phyloP scores from a whole-genome alignment of 169 alveolate genomes.

The Plasmodium yoelii region DNA sequence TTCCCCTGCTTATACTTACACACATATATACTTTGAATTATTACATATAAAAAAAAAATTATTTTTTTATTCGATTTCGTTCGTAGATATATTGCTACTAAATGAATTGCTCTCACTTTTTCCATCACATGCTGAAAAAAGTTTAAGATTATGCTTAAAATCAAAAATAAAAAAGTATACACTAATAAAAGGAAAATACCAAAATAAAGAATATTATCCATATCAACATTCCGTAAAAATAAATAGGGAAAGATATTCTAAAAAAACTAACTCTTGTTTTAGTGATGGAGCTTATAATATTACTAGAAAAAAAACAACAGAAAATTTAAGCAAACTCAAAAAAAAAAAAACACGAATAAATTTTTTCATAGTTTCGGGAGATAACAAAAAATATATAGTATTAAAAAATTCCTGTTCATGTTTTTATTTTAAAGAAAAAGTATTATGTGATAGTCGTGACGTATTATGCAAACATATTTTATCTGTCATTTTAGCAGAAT shows the following conservation, averaged over 20 bases:
- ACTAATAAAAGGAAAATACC: constrained; percentile 14
- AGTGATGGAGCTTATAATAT: constrained; percentile 43
- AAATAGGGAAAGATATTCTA: constrained; percentile 13
- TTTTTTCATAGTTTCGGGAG: constrained; percentile 66
- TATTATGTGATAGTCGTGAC: constrained; percentile 45
- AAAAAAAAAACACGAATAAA: constrained; percentile 36
- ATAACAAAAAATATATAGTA: constrained; percentile 58
- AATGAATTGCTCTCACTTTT: constrained; percentile 70
- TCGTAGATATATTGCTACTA: constrained; percentile 62
- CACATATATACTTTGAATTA: constrained; percentile 1
- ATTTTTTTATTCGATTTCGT: constrained; percentile 5
- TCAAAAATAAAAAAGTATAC: constrained; percentile 59
- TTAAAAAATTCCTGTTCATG: constrained; percentile 57
- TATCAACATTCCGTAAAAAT: constrained; percentile 7
- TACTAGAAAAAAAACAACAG: constrained; percentile 19
- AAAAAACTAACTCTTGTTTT: constrained; percentile 20
- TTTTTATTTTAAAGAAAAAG: constrained; percentile 75
- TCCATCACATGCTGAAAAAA: constrained; percentile 72
- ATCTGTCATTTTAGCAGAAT: constrained; percentile 60
- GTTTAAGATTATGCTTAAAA: constrained; percentile 53
- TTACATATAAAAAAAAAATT: neutral
- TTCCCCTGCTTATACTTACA: neutral
- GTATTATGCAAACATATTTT: constrained; percentile 63
- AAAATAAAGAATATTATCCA: constrained; percentile 1
- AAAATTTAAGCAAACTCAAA: neutral